Evolutionary conservation across 257 asterid species (phyloP).

Genomic region (Plectranthus barbatus): DNA sequence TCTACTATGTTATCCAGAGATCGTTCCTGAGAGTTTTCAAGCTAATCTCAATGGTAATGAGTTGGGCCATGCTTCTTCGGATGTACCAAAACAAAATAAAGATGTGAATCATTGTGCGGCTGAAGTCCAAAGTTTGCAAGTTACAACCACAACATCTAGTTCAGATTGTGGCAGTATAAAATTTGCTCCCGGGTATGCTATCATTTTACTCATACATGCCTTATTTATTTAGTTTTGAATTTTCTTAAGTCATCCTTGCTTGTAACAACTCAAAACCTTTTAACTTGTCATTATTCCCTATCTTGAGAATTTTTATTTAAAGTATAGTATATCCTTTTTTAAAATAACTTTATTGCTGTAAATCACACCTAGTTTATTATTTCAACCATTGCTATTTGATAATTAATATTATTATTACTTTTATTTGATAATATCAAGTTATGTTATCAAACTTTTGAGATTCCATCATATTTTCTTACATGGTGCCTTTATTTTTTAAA

Average conservation of each 20-base stretch:
- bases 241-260: not conserved
- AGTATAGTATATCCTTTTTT: too few species aligned
- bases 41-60: constrained; percentile 58
- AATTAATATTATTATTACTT: too few species aligned
- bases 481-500: too few species aligned
- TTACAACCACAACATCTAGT: constrained; percentile 30
- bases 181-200: constrained; percentile 50
- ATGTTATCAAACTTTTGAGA: too few species aligned
- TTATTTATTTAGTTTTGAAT: not conserved
- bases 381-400: too few species aligned
- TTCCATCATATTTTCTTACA: too few species aligned
- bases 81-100: constrained; percentile 26
- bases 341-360: too few species aligned
- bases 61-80: constrained; percentile 28
- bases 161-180: constrained; percentile 32
- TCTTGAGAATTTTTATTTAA: too few species aligned
- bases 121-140: constrained; percentile 31
- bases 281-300: too few species aligned
- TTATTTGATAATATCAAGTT: too few species aligned
- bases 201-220: constrained; percentile 7
- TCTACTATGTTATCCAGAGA: constrained; percentile 58
- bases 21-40: constrained; percentile 36
- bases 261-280: too few species aligned
- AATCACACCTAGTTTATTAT: too few species aligned
- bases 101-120: constrained; percentile 19